Evolutionary conservation across 169 alveolate species (phyloP).

Genomic region (Plasmodium berghei): DNA sequence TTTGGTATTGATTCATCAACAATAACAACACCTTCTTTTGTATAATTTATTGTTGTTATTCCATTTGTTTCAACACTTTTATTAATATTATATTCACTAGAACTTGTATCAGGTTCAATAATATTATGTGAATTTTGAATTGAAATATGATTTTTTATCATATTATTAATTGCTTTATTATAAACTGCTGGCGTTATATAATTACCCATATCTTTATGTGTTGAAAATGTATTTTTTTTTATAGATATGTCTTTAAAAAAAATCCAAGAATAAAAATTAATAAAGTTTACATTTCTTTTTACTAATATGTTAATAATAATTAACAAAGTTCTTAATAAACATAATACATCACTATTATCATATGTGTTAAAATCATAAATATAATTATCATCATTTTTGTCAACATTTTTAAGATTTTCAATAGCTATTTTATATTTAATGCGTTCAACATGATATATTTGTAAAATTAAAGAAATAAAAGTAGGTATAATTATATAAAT

Average conservation of each 20-base stretch:
- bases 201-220: conserved; percentile 16
- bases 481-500: conserved; percentile 73
- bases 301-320: conserved; percentile 59
- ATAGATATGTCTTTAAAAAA: conserved; percentile 61
- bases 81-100: background rate
- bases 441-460: conserved; percentile 75
- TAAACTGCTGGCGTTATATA: background rate
- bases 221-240: conserved; percentile 20
- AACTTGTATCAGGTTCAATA: background rate
- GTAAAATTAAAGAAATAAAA: conserved; percentile 59
- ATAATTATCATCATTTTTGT: conserved; percentile 68
- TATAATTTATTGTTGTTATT: background rate
- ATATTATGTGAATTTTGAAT: background rate
- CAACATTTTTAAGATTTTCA: conserved; percentile 27
- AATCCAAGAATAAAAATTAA: conserved; percentile 70
- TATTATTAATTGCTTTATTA: background rate
- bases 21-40: background rate
- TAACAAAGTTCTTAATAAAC: conserved; percentile 44
- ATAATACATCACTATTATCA: conserved; percentile 48
- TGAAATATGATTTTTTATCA: background rate
- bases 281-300: conserved; percentile 50
- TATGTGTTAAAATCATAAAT: conserved; percentile 58
- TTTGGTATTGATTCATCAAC: background rate
- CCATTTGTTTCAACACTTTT: background rate
- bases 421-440: conserved; percentile 44